Evolutionary conservation across 177 flowering plant species (phyloP).

Genomic region (Vitis hybrid): DNA sequence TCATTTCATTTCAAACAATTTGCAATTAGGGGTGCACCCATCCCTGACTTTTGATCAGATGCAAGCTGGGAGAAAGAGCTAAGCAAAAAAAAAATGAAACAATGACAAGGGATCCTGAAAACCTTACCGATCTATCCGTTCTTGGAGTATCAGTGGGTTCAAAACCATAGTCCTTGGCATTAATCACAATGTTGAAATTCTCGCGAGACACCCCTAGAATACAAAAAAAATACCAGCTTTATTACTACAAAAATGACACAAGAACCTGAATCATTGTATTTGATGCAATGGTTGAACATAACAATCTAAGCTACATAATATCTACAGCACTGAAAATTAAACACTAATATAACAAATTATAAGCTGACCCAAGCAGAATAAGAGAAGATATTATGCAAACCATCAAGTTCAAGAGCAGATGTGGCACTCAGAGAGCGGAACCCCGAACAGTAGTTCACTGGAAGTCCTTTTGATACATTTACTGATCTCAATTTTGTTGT

Average conservation of each 20-base stretch:
- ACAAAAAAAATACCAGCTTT: constrained; percentile 5
- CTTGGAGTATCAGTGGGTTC: constrained; percentile 91
- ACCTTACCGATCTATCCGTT: constrained; percentile 93
- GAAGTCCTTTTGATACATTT: constrained; percentile 72
- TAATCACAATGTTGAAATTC: constrained; percentile 72
- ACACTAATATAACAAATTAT: neutral
- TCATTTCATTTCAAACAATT: neutral
- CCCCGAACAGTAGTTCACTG: constrained; percentile 97
- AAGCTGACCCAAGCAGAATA: neutral
- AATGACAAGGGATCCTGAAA: neutral
- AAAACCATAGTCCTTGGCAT: constrained; percentile 84
- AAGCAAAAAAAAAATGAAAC: constrained; percentile 3
- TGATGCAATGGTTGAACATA: neutral
- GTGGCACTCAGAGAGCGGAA: constrained; percentile 60
- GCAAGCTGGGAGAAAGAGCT: neutral
- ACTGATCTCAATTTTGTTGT: constrained; percentile 70
- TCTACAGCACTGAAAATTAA: neutral
- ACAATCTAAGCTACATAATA: neutral
- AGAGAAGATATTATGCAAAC: constrained; percentile 32
- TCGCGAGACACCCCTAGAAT: constrained; percentile 85
- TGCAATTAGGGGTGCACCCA: neutral
- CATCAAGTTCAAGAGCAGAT: constrained; percentile 59
- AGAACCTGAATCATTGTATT: neutral
- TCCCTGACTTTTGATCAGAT: neutral
- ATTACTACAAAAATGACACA: neutral